Conservation (phyloP, 768 basidiomycete species). For the Mrakia hoshinonis region DNA sequence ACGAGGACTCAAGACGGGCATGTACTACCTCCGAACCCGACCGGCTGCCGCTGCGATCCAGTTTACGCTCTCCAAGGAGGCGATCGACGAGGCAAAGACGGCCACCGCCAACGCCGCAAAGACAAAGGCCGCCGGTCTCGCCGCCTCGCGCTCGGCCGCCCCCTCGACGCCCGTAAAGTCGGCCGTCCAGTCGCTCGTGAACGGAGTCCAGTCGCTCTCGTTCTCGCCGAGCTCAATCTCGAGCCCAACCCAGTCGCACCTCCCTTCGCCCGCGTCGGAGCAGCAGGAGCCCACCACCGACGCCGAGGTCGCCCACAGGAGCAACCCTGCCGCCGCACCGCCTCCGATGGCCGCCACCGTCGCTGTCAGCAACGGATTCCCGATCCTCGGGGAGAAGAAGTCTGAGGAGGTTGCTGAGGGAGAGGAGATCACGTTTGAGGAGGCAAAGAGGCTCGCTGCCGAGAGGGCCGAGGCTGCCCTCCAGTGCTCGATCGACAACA, state of each 20-base stretch:
- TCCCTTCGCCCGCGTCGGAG: conserved; percentile 19
- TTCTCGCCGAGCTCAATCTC: conserved; percentile 29
- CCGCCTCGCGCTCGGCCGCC: conserved; percentile 3
- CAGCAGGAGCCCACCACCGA: background rate
- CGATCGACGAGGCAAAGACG: conserved; percentile 54
- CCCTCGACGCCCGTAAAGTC: conserved; percentile 33
- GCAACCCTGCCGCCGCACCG: conserved; percentile 26
- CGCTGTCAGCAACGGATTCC: conserved; percentile 38
- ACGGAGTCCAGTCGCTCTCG: conserved; percentile 33
- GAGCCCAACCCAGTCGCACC: conserved; percentile 21
- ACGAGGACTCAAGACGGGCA: conserved; percentile 96
- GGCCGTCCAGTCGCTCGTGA: conserved; percentile 31
- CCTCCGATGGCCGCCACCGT: conserved; percentile 47
- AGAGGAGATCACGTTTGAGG: conserved; percentile 63
- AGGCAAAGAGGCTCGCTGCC: conserved; percentile 55
- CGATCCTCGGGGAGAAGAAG: conserved; percentile 33
- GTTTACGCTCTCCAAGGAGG: conserved; percentile 83
- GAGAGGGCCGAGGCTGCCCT: conserved; percentile 39
- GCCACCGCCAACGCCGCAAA: conserved; percentile 33
- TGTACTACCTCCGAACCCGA: conserved; percentile 90
- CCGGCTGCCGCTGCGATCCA: conserved; percentile 90
- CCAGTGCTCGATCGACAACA: conserved; percentile 79
- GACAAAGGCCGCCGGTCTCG: conserved; percentile 13
- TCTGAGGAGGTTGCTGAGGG: conserved; percentile 48
- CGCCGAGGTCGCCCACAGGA: background rate